Percentiles rank a stretch among this genome's conserved stretches.
Conservation (phyloP, 805 yeast species). For the Candida khao-thaluensis region DNA sequence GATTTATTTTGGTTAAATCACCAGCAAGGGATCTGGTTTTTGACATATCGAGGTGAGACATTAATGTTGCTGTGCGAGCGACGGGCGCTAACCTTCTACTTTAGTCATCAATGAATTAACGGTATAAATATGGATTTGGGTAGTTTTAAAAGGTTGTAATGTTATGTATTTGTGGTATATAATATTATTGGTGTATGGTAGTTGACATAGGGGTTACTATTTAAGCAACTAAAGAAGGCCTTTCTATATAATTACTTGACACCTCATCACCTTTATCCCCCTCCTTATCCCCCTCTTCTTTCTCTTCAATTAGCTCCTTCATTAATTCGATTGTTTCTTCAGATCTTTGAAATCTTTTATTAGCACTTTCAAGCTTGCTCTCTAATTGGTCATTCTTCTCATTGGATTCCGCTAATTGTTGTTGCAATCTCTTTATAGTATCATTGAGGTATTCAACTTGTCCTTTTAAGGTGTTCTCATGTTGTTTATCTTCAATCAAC, state of each 20-base stretch:
- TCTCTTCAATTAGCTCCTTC: not conserved
- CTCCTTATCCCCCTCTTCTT: not conserved
- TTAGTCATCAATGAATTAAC: too few relatives aligned
- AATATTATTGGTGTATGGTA: too few relatives aligned
- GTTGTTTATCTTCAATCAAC: conserved; percentile 4
- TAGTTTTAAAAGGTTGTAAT: too few relatives aligned
- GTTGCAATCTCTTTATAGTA: not conserved
- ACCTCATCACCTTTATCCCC: not conserved
- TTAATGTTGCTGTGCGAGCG: not conserved
- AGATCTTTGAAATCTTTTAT: not conserved
- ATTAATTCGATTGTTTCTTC: not conserved
- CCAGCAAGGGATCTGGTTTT: too few relatives aligned
- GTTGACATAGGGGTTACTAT: too few relatives aligned
- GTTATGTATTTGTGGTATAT: too few relatives aligned
- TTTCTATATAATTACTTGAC: too few relatives aligned
- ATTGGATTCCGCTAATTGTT: not conserved
- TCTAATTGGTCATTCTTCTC: not conserved
- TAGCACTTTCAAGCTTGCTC: not conserved
- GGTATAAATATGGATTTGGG: too few relatives aligned
- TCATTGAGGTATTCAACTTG: conserved; percentile 4
- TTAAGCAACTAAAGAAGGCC: too few relatives aligned
- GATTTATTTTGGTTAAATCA: too few relatives aligned
- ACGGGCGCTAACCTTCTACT: too few relatives aligned
- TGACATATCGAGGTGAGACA: conserved; percentile 5
- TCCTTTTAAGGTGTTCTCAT: not conserved